These are phyloP conservation scores for Penicillium arizonense DNA, from an alignment of 495 filamentous ascomycete species.

Conservation along the genomic window DNA sequence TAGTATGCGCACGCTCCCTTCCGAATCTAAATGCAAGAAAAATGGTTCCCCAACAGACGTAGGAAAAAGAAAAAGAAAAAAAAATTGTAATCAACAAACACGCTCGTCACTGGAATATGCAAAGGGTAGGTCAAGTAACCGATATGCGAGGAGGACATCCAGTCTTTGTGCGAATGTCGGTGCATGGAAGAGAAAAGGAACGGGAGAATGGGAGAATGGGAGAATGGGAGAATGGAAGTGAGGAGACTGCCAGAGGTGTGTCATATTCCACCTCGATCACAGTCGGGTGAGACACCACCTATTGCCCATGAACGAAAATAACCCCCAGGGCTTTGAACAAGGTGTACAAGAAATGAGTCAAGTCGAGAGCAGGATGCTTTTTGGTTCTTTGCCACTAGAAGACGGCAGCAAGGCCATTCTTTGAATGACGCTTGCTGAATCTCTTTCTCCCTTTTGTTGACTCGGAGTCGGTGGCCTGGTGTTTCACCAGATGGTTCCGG, in stretches of 20 bases:
- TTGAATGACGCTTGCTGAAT: slow-evolving; percentile 87
- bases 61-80: not conserved
- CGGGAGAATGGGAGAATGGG: too few relatives aligned
- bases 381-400: slow-evolving; percentile 46
- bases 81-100: slow-evolving; percentile 12
- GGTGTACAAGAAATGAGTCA: slow-evolving; percentile 1
- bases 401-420: slow-evolving; percentile 81
- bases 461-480: slow-evolving; percentile 49
- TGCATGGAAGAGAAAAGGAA: slow-evolving; percentile 15
- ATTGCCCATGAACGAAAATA: too few relatives aligned
- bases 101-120: slow-evolving; percentile 46
- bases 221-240: not conserved
- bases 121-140: slow-evolving; percentile 23
- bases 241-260: not conserved
- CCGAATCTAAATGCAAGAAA: slow-evolving; percentile 44
- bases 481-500: slow-evolving; percentile 48
- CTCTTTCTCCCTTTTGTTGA: slow-evolving; percentile 66
- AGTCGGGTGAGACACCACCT: too few relatives aligned
- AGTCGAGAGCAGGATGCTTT: not conserved
- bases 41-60: slow-evolving; percentile 21
- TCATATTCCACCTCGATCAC: not conserved
- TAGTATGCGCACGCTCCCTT: slow-evolving; percentile 36
- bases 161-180: slow-evolving; percentile 8
- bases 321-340: too few relatives aligned
- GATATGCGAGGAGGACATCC: slow-evolving; percentile 22